Evolutionary conservation across 176 grass and related monocot genomes (phyloP).

Genomic region (Oryza officinalis): DNA sequence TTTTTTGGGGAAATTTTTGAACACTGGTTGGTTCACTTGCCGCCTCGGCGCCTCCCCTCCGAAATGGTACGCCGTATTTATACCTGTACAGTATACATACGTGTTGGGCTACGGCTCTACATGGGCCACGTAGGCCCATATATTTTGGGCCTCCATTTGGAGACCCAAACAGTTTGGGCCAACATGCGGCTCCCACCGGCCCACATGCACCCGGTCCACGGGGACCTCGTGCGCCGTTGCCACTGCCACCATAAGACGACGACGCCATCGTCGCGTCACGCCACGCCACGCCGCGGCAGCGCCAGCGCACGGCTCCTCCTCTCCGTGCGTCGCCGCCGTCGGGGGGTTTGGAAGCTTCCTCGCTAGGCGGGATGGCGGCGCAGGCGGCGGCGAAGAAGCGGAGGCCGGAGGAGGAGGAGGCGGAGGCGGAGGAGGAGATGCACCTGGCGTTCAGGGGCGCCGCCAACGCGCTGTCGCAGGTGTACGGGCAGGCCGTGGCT

Average conservation of each 20-base stretch:
- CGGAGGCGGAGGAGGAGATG: constrained; percentile 50
- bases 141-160: not conserved
- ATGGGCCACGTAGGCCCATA: not conserved
- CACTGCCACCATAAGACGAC: not conserved
- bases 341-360: not conserved
- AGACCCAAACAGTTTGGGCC: too few relatives aligned
- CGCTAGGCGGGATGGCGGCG: constrained; percentile 23
- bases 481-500: constrained; percentile 56
- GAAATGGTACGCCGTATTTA: not conserved
- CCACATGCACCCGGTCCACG: constrained; percentile 25
- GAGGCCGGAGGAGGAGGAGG: constrained; percentile 43
- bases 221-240: not conserved
- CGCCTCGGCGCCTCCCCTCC: constrained; percentile 41
- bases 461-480: constrained; percentile 68
- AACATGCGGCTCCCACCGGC: not conserved
- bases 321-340: not conserved
- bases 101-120: not conserved
- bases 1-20: constrained; percentile 26
- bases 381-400: constrained; percentile 49
- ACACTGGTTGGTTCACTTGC: constrained; percentile 30
- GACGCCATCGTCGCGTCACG: not conserved
- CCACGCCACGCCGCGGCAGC: not conserved
- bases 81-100: not conserved
- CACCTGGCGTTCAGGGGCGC: constrained; percentile 55
- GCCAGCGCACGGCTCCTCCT: not conserved